Evolutionary conservation across 208 protist species (phyloP), one percentile per base, ranked within the genome.

Genomic region (Trypanosoma conorhini): DNA sequence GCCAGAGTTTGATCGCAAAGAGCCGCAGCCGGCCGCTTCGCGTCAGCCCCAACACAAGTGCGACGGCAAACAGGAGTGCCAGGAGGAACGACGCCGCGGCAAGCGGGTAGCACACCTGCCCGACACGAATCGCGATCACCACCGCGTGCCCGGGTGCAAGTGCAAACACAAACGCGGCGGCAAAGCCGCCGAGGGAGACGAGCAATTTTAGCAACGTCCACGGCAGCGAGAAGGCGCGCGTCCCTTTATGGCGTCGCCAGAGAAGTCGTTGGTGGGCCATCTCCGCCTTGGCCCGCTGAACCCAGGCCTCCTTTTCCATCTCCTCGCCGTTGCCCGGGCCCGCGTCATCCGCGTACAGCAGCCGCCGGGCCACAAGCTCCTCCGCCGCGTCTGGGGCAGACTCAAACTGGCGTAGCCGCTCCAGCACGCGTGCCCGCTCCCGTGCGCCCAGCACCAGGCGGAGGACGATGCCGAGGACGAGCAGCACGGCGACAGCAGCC

Each of bases 1-100:
- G 48, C 69, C 69, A 74, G 8, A 74, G 52, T 55, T 74, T 74
- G 13, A 51, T 51, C 35, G 12, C 24, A 68, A 68, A 74, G 9
- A 74, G 54, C 24, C 52, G 31, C 17, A 24, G 52, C 13, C 69
- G 28, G 8, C 69, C 61, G 10, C n/a, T 54, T 15, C 42, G 31
- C 52, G 61, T 68, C 19, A 74, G 19, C 5, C 69, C 61, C 31
- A 74, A 46, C n/a, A 52, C 12, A 40, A 66, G 19, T 0, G 69
- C 67, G 35, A 50, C 35, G 0, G 17, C 42, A n/a, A 74, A 38
- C 19, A 74, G 13, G 19, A 67, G 10, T 26, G 55, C 55, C 7
- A 59, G n/a, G 12, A 70, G 17, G 33, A 76, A 67, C 8, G 69
- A 56, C 12, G 69, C 4, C 1, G 60, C 63, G 33, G 44, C 62